phyloP scores from a whole-genome alignment of 768 basidiomycete genomes.

The Suillus subluteus region DNA sequence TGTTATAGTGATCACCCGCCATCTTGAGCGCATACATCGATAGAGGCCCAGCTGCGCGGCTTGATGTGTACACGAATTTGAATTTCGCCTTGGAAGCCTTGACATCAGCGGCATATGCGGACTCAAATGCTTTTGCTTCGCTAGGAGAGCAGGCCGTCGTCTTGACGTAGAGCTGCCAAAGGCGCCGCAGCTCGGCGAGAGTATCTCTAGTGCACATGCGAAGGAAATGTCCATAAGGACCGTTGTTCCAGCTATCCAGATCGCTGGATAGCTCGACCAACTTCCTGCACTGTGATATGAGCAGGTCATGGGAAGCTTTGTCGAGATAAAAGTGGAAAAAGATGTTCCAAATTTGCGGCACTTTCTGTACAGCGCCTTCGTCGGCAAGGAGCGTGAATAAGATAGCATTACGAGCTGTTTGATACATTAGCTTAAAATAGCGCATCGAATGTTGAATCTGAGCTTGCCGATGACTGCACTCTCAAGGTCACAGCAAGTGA shows the following conservation, averaged over 20 bases:
- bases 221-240: conserved; percentile 32
- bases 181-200: conserved; percentile 24
- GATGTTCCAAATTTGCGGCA: conserved; percentile 32
- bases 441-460: neutral
- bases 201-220: conserved; percentile 28
- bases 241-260: conserved; percentile 27
- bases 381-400: conserved; percentile 33
- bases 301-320: conserved; percentile 26
- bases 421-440: neutral
- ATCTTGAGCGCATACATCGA: conserved; percentile 14
- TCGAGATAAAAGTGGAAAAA: conserved; percentile 35
- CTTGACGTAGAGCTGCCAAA: conserved; percentile 25
- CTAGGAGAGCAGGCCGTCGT: conserved; percentile 19
- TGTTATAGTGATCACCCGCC: conserved; percentile 23
- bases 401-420: conserved; percentile 31
- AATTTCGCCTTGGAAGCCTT: conserved; percentile 13
- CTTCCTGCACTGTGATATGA: conserved; percentile 31
- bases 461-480: conserved; percentile 31
- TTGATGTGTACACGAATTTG: conserved; percentile 9
- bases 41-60: conserved; percentile 34
- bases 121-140: conserved; percentile 19
- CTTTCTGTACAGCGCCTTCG: conserved; percentile 18
- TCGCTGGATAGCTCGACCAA: conserved; percentile 21
- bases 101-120: conserved; percentile 24
- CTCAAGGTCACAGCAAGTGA: conserved; percentile 36